Evolutionary conservation across 495 filamentous ascomycete genomes (phyloP), one percentile per base, ranked within the genome.

Genomic region (Penicillium lividum): DNA sequence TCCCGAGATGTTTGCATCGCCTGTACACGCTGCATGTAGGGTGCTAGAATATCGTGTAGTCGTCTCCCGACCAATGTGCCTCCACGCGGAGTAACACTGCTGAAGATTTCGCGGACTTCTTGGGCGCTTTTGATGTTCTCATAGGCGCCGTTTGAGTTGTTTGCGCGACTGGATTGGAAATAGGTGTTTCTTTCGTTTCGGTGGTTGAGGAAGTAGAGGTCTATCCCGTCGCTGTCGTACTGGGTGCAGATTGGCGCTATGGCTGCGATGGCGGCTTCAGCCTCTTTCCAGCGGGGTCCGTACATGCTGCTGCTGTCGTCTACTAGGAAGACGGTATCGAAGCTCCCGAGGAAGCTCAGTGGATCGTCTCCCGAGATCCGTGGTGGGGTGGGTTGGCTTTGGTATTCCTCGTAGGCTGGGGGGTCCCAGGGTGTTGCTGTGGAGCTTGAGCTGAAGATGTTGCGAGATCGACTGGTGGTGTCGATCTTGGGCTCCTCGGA

Each of bases 321-420:
- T 69, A 98, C 91, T 0, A 98, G 76, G 77, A 98, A 94, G 54
- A 93, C 73, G 30, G 93, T 98, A 80, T 98, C 91, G 73, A 97
- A 98, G 49, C 81, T 80, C n/a, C 63, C 61, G 28, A 98, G 90
- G 73, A 96, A 95, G n/a, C 22, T 22, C 22, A 22, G 22, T 22
- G 22, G 22, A 22, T 84, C 81, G 69, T 91, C 95, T 1, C 78
- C 83, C 5, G 71, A 71, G 53, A 78, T 74, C 7, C 27, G 5
- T 47, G 44, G n/a, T 47, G 44, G 45, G 10, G n/a, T 27, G 31
- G 49, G 8, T 8, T 28, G 51, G 38, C 34, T 42, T 34, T 25
- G 50, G 33, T 16, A 3, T 29, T 53, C 51, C 4, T 65, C 49
- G 60, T 78, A 78, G 30, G 73, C 61, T 27, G 76, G 76, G 13